Conservation (phyloP, 352 stramenopile genomes). For the Elongisporangium senticosum region DNA sequence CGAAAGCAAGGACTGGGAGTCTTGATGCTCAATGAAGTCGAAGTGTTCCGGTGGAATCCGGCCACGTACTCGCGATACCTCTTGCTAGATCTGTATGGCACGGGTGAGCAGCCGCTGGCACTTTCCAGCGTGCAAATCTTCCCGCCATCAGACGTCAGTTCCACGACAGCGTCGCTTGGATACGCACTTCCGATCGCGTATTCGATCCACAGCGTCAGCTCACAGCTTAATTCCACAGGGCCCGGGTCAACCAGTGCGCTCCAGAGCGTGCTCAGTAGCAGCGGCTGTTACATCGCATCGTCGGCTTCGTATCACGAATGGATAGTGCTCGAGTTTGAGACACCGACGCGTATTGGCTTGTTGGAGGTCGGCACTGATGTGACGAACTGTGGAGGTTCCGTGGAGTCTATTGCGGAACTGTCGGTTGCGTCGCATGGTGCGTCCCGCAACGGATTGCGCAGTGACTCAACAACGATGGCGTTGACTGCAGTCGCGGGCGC, state of each 20-base stretch:
- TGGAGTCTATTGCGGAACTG: constrained; percentile 28
- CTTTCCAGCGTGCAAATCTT: constrained; percentile 44
- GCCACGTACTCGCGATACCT: constrained; percentile 35
- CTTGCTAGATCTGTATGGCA: constrained; percentile 42
- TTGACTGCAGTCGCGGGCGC: constrained; percentile 5
- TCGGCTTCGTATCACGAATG: constrained; percentile 51
- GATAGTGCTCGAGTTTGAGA: constrained; percentile 50
- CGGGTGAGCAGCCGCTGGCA: constrained; percentile 25
- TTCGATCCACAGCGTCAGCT: constrained; percentile 61
- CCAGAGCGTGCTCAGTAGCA: constrained; percentile 8
- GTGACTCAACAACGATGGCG: constrained; percentile 5
- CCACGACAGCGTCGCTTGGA: not conserved
- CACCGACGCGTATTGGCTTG: constrained; percentile 34
- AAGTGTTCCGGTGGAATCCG: constrained; percentile 59
- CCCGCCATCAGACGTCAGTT: constrained; percentile 25
- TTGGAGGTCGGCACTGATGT: constrained; percentile 46
- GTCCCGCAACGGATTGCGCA: constrained; percentile 23
- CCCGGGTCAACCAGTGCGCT: constrained; percentile 34
- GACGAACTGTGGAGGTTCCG: constrained; percentile 23
- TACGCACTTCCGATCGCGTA: constrained; percentile 38
- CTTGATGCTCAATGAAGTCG: constrained; percentile 70
- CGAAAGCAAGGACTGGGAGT: constrained; percentile 20
- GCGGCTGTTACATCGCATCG: constrained; percentile 39
- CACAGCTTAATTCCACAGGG: constrained; percentile 26
- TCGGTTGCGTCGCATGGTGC: constrained; percentile 41